These are phyloP conservation scores for Exophiala viscosa DNA, from an alignment of 2,329 filamentous ascomycete genomes.

Conservation along the genomic window DNA sequence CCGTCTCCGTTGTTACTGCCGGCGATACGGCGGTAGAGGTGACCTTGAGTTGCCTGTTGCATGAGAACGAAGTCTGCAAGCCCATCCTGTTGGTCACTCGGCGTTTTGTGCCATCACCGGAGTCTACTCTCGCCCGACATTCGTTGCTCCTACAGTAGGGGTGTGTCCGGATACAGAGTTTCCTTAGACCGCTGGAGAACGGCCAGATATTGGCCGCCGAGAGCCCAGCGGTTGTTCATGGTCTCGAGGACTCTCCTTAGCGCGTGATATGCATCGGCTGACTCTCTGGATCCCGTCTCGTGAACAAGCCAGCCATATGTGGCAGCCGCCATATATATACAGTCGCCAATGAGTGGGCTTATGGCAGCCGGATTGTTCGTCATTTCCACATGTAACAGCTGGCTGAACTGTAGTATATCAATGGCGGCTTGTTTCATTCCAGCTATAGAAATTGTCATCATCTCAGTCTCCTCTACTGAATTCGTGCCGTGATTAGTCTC, in stretches of 20 bases:
- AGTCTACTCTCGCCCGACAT: background rate
- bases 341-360: constrained; percentile 31
- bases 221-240: constrained; percentile 26
- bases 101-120: no score
- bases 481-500: constrained; percentile 28
- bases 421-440: constrained; percentile 22
- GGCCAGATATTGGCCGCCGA: constrained; percentile 27
- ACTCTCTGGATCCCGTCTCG: constrained; percentile 30
- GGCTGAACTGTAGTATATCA: constrained; percentile 24
- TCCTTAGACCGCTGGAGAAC: constrained; percentile 24
- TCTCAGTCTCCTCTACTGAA: constrained; percentile 34
- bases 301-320: constrained; percentile 35
- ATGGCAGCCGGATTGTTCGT: constrained; percentile 17
- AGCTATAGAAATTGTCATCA: constrained; percentile 34
- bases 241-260: constrained; percentile 22
- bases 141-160: constrained; percentile 1
- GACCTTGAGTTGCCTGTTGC: no score
- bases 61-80: no score
- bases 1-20: no score
- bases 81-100: constrained; percentile 35
- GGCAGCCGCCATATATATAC: constrained; percentile 35
- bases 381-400: constrained; percentile 15
- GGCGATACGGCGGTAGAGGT: no score
- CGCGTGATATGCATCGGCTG: constrained; percentile 17
- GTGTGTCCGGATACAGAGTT: constrained; percentile 15